Conservation (phyloP, 1,284 basidiomycete genomes). For the Pascua sp. region DNA sequence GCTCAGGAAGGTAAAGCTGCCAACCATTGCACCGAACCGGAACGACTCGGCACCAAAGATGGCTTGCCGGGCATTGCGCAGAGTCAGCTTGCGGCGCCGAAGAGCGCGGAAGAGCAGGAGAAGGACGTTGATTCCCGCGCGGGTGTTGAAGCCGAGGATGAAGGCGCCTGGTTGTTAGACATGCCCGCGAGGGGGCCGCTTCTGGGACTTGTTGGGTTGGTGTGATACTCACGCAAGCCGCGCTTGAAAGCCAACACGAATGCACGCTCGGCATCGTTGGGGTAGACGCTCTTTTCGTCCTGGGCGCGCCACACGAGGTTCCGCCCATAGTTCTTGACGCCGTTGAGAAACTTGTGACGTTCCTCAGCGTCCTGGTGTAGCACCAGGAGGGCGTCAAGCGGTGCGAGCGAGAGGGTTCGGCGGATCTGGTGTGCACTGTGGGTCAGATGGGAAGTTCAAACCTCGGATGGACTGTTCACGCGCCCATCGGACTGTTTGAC, state of each 20-base stretch:
- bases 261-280: conserved; percentile 66
- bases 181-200: neutral
- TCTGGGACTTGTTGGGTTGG: neutral
- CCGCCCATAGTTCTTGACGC: conserved; percentile 31
- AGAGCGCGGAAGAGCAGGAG: conserved; percentile 63
- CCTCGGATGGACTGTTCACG: no score
- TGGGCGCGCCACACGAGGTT: conserved; percentile 73
- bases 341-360: conserved; percentile 34
- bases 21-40: conserved; percentile 80
- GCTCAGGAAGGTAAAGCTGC: conserved; percentile 69
- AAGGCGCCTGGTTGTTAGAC: conserved; percentile 62
- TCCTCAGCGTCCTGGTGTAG: conserved; percentile 32
- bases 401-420: conserved; percentile 49
- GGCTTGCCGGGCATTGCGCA: conserved; percentile 66
- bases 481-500: no score
- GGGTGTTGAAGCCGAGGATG: conserved; percentile 69
- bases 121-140: conserved; percentile 74
- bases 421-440: conserved; percentile 47
- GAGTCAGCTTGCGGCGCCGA: conserved; percentile 54
- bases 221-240: conserved; percentile 64
- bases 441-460: neutral
- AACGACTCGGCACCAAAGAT: conserved; percentile 74
- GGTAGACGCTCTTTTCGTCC: conserved; percentile 69
- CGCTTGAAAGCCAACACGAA: conserved; percentile 69
- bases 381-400: conserved; percentile 39